Conservation (phyloP, 2,329 filamentous ascomycete genomes). For the Teratosphaeria gauchensis region DNA sequence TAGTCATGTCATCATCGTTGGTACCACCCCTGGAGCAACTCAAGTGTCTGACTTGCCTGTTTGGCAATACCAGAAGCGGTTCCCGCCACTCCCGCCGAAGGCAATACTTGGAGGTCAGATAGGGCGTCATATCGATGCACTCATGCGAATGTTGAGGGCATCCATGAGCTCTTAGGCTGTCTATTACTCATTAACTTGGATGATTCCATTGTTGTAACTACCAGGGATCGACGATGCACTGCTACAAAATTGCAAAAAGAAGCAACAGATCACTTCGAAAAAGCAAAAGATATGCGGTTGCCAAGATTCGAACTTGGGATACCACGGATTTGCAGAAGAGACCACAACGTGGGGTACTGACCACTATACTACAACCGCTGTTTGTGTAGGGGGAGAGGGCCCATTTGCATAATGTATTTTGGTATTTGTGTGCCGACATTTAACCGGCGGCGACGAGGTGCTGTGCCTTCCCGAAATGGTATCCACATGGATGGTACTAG, state of each 20-base stretch:
- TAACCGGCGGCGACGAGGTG: neutral
- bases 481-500: neutral
- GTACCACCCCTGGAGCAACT: too few species aligned
- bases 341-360: neutral
- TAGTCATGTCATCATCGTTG: too few species aligned
- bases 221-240: too few species aligned
- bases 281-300: neutral
- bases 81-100: too few species aligned
- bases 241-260: neutral
- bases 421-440: neutral
- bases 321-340: neutral
- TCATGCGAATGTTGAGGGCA: too few species aligned
- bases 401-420: neutral
- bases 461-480: neutral
- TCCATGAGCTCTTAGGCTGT: too few species aligned
- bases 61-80: too few species aligned
- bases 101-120: too few species aligned
- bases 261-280: neutral
- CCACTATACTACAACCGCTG: neutral
- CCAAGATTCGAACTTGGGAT: neutral
- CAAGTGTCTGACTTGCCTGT: too few species aligned
- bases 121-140: too few species aligned
- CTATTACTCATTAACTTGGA: too few species aligned
- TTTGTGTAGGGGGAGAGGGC: neutral
- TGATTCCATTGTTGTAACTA: too few species aligned